Percentiles rank a stretch among this genome's conserved stretches.
phyloP scores from a whole-genome alignment of 179 eudicot species.

The Patellifolia procumbens region DNA sequence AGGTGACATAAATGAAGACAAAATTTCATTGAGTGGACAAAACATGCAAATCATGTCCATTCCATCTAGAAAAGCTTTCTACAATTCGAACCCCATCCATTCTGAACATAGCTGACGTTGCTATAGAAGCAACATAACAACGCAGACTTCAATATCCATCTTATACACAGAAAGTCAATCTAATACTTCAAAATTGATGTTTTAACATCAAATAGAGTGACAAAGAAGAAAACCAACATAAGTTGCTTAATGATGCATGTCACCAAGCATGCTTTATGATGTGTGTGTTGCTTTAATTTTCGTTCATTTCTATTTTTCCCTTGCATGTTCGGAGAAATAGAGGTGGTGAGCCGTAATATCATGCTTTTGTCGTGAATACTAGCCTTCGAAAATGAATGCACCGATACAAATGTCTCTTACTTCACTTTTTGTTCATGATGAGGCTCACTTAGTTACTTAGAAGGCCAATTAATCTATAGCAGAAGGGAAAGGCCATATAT shows the following conservation, averaged over 20 bases:
- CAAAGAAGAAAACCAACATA: neutral
- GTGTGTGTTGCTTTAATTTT: neutral
- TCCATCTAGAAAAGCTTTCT: neutral
- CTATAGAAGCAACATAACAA: neutral
- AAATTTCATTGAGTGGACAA: neutral
- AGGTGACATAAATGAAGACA: neutral
- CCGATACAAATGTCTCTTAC: neutral
- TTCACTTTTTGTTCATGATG: neutral
- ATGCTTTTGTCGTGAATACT: neutral
- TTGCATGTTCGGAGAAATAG: neutral
- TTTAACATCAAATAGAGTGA: neutral
- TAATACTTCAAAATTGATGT: neutral
- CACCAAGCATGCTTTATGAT: neutral
- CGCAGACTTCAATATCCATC: neutral
- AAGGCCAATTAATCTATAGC: neutral
- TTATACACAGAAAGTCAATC: neutral
- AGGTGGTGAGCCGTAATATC: neutral
- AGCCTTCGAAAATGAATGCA: neutral
- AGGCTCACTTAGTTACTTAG: neutral
- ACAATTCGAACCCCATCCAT: neutral
- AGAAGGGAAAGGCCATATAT: neutral
- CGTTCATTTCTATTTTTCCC: neutral
- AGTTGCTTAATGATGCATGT: neutral
- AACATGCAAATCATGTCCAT: neutral
- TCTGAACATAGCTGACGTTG: neutral